Conservation (phyloP, 805 yeast genomes). For the Wickerhamiella sergipiensis region DNA sequence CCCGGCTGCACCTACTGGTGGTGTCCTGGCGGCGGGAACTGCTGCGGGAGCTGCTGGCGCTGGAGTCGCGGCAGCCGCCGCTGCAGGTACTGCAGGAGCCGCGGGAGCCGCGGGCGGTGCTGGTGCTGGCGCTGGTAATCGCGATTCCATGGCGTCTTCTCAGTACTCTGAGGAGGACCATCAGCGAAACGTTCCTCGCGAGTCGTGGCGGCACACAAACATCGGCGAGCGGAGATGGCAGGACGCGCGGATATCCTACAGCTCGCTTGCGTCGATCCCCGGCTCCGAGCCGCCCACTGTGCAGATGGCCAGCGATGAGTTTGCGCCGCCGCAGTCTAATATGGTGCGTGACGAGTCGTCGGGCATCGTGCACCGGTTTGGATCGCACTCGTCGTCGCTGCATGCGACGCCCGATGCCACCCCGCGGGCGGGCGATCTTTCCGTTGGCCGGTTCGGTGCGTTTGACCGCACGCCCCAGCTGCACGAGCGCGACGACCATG, state of each 20-base stretch:
- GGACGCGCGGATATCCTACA: conserved; percentile 45
- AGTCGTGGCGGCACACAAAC: conserved; percentile 47
- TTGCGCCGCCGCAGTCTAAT: neutral
- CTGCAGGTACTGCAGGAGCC: neutral
- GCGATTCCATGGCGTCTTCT: conserved; percentile 2
- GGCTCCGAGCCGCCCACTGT: conserved; percentile 68
- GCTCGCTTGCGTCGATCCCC: conserved; percentile 64
- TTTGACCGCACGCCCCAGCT: neutral
- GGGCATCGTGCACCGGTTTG: conserved; percentile 21
- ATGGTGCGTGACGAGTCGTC: conserved; percentile 23
- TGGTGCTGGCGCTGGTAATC: neutral
- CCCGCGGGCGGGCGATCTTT: conserved; percentile 4
- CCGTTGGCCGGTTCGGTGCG: neutral
- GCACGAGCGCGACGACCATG: neutral
- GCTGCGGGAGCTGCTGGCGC: conserved; percentile 1
- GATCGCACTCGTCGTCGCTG: conserved; percentile 23
- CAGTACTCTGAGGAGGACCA: conserved; percentile 7
- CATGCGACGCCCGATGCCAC: conserved; percentile 4
- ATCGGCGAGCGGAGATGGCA: conserved; percentile 27
- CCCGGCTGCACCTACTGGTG: neutral
- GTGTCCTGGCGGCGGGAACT: neutral
- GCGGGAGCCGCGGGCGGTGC: neutral
- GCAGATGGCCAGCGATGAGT: conserved; percentile 43
- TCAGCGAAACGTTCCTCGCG: conserved; percentile 26
- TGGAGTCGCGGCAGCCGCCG: conserved; percentile 1